Percentiles rank a stretch among this genome's conserved stretches.
phyloP scores from a whole-genome alignment of 2,329 filamentous ascomycete genomes.

The Scytalidium lignicola region DNA sequence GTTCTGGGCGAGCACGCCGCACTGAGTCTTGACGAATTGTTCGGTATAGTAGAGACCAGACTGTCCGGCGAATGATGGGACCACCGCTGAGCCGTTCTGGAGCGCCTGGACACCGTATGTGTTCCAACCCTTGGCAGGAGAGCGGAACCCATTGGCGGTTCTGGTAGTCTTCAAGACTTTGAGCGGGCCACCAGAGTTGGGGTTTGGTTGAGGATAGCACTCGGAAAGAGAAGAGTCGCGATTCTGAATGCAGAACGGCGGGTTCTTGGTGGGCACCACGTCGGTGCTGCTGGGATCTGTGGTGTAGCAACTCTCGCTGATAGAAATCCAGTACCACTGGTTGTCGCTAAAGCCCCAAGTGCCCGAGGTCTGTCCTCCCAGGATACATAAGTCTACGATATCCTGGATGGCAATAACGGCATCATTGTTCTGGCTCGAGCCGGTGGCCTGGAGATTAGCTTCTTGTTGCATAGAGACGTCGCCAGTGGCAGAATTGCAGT shows the following conservation, averaged over 20 bases:
- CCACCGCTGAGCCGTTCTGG: background rate
- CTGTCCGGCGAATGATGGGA: background rate
- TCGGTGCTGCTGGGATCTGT: background rate
- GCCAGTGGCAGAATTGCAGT: background rate
- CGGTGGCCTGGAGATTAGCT: background rate
- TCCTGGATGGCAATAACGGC: background rate
- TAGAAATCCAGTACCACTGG: constrained; percentile 1
- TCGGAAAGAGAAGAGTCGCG: constrained; percentile 56
- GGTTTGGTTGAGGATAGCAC: constrained; percentile 43
- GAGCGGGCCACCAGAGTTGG: background rate
- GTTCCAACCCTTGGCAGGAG: background rate
- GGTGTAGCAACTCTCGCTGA: background rate
- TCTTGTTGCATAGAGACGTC: background rate
- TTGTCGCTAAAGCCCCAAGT: background rate
- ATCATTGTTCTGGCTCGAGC: background rate
- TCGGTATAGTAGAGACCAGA: background rate
- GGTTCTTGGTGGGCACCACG: constrained; percentile 7
- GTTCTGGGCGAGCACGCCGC: background rate
- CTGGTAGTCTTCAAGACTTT: background rate
- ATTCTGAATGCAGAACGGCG: constrained; percentile 40
- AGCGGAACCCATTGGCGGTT: background rate
- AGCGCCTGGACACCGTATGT: background rate
- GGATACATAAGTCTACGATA: background rate
- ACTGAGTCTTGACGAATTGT: background rate
- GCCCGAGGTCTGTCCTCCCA: background rate